Base-by-base conservation (phyloP, 352 stramenopile genomes). In the Pythium monospermum region DNA sequence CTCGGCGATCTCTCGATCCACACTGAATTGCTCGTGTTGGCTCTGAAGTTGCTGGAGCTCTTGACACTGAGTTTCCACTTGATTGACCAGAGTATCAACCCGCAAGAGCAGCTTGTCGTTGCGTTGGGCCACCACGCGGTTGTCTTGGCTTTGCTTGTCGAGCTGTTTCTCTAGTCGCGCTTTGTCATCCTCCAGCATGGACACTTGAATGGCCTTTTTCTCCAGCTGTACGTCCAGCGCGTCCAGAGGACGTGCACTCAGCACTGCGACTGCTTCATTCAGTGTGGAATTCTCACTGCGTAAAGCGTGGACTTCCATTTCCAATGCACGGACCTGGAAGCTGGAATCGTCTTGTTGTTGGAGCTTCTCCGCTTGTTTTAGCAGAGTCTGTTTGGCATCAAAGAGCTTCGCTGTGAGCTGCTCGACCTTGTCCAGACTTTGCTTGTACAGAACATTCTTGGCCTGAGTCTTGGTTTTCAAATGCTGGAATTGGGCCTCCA, bases 221-320 rank as follows among this genome's bases (percentile, higher is more conserved):
- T 58, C 43, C 11, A 66, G 65, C 25, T 77, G 62, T 1, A 71
- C 35, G 31, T 84, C 69, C 12, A 69, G 55, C 0, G 69, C 66
- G 7, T 83, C 65, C 30, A 89, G 82, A 10, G 78, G 78, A 6
- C 73, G 61, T 8, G 71, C 73, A 25, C 64, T 84, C 7, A 89
- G 61, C 16, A 64, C 61, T 11, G 61, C 42, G 8, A 87, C 46
- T 1, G 68, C 53, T 10, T 81, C 67, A 49, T 83, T 75, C 25
- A 89, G 57, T 36, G 62, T 71, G 0, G 57, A 6, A 31, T 83
- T 87, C 37, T 89, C 77, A n/a, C 60, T 81, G 1, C 67, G 62
- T 6, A 89, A 49, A 4, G 79, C 43, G 27, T 80, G 73, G 16
- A 77, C 27, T 25, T 86, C 77, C 35, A 70, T 71, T 7, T 68